Evolutionary conservation across 306 rosid species (phyloP).

Genomic region (Dalbergia oliveri): DNA sequence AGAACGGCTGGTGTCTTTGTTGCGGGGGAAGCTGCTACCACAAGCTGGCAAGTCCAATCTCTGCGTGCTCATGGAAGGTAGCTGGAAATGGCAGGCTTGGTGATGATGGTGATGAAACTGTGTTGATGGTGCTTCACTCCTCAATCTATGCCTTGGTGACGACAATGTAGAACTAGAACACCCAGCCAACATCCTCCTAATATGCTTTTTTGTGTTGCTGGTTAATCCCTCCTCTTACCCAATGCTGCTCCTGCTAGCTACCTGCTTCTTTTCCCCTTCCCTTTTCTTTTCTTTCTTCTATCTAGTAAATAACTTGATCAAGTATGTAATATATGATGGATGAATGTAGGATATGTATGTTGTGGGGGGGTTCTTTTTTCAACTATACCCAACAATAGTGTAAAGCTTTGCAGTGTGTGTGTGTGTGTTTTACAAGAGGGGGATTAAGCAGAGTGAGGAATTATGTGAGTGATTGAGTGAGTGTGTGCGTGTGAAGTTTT

Average conservation of each 20-base stretch:
- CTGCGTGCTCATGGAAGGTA: conserved; percentile 97
- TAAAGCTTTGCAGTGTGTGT: background rate
- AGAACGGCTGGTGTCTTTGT: conserved; percentile 70
- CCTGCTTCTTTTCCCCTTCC: conserved; percentile 45
- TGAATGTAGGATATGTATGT: background rate
- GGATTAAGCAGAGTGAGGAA: conserved; percentile 57
- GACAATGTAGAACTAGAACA: conserved; percentile 97
- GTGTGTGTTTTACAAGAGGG: background rate
- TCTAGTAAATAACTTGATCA: conserved; percentile 40
- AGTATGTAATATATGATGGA: conserved; percentile 19
- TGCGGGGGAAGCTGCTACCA: conserved; percentile 62
- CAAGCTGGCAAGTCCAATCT: conserved; percentile 80
- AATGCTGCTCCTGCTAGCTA: conserved; percentile 35
- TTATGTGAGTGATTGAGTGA: conserved; percentile 65
- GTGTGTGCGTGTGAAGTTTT: conserved; percentile 54
- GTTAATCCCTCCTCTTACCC: conserved; percentile 56
- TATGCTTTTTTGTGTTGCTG: conserved; percentile 45
- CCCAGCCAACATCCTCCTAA: conserved; percentile 98
- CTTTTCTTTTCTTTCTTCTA: conserved; percentile 54
- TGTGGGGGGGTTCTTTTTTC: background rate
- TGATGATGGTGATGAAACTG: conserved; percentile 69
- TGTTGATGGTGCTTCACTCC: conserved; percentile 79
- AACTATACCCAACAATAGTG: background rate
- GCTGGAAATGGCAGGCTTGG: conserved; percentile 84
- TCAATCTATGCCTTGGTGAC: conserved; percentile 99